phyloP scores from a whole-genome alignment of 108 stramenopile species.

The Skeletonema menzelii region DNA sequence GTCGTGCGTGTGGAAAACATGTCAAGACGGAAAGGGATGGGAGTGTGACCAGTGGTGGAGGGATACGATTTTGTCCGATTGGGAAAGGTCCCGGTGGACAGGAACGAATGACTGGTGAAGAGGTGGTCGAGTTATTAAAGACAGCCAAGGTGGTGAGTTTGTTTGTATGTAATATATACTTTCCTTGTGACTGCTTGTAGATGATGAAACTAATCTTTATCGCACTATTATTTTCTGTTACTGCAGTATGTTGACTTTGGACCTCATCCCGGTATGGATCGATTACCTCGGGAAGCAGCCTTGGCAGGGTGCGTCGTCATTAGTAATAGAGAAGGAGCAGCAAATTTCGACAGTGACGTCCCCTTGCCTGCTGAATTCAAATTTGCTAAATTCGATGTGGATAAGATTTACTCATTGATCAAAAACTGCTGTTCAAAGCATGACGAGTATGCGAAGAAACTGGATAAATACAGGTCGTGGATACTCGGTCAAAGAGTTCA shows the following conservation, averaged over 20 bases:
- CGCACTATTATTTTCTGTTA: not conserved
- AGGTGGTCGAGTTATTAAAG: slow-evolving; percentile 40
- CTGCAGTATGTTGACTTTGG: slow-evolving; percentile 59
- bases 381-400: slow-evolving; percentile 40
- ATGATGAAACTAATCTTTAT: not conserved
- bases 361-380: slow-evolving; percentile 49
- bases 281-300: slow-evolving; percentile 57
- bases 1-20: slow-evolving; percentile 21
- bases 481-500: slow-evolving; percentile 38
- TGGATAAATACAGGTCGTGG: slow-evolving; percentile 46
- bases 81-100: slow-evolving; percentile 34
- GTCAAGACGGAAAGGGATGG: slow-evolving; percentile 10
- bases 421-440: slow-evolving; percentile 32
- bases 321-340: slow-evolving; percentile 55
- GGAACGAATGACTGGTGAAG: slow-evolving; percentile 46
- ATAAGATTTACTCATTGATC: slow-evolving; percentile 30
- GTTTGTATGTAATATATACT: not conserved
- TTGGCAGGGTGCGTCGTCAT: slow-evolving; percentile 54
- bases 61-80: slow-evolving; percentile 43
- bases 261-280: slow-evolving; percentile 63
- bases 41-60: not conserved
- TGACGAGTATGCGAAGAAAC: slow-evolving; percentile 32
- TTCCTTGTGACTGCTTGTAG: not conserved
- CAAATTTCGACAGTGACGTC: slow-evolving; percentile 49
- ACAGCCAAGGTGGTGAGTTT: slow-evolving; percentile 49